Conservation (phyloP, 2,329 filamentous ascomycete species). For the Botrytis fragariae region DNA sequence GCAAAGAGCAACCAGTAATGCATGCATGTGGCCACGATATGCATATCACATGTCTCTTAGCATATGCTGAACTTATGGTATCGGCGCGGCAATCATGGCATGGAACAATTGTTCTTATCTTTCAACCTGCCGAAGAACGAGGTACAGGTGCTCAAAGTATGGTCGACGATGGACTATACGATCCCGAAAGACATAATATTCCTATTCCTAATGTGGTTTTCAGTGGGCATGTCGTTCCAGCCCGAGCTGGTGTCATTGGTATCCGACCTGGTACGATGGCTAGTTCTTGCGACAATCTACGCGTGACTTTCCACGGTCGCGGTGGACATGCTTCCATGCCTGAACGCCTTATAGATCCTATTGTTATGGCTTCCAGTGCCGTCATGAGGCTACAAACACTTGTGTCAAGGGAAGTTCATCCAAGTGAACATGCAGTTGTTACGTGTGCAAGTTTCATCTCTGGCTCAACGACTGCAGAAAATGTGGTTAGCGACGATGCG, state of each 20-base stretch:
- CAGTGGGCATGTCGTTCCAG: slow-evolving; percentile 50
- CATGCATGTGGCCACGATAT: slow-evolving; percentile 68
- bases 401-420: slow-evolving; percentile 40
- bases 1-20: slow-evolving; percentile 56
- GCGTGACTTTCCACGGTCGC: slow-evolving; percentile 41
- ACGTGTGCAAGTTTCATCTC: slow-evolving; percentile 45
- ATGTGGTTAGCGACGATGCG: slow-evolving; percentile 45
- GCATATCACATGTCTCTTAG: slow-evolving; percentile 58
- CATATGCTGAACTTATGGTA: slow-evolving; percentile 50
- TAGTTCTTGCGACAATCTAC: slow-evolving; percentile 39
- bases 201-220: slow-evolving; percentile 54
- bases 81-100: slow-evolving; percentile 48
- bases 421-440: slow-evolving; percentile 44
- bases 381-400: slow-evolving; percentile 43
- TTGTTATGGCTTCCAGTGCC: slow-evolving; percentile 43
- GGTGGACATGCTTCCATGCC: slow-evolving; percentile 45
- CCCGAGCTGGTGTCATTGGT: slow-evolving; percentile 39
- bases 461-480: slow-evolving; percentile 41
- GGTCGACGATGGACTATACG: slow-evolving; percentile 57
- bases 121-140: slow-evolving; percentile 66
- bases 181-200: slow-evolving; percentile 40
- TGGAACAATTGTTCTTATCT: slow-evolving; percentile 61
- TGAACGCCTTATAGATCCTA: slow-evolving; percentile 45
- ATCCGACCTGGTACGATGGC: slow-evolving; percentile 38
- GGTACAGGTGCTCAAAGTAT: slow-evolving; percentile 61